phyloP scores from a whole-genome alignment of 2,329 filamentous ascomycete genomes.

The Teratosphaeria viscida region DNA sequence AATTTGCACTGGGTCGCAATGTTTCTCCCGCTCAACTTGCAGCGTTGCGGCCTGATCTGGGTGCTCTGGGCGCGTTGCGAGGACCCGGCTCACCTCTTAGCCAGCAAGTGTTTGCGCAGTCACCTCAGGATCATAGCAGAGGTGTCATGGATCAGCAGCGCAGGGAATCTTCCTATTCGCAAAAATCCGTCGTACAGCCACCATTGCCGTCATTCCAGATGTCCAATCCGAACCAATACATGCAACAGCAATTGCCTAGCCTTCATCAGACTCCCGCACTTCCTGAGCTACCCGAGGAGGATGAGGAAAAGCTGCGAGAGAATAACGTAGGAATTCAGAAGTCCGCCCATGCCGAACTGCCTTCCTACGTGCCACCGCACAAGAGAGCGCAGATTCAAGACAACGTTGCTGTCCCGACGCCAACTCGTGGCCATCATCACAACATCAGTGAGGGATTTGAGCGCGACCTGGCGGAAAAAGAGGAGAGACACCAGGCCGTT shows the following conservation, averaged over 20 bases:
- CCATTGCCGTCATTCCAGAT: background rate
- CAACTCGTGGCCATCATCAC: constrained; percentile 50
- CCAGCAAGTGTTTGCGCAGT: constrained; percentile 20
- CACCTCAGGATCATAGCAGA: constrained; percentile 20
- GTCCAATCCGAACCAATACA: constrained; percentile 7
- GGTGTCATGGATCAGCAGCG: constrained; percentile 39
- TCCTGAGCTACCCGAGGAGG: constrained; percentile 63
- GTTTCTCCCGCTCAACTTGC: constrained; percentile 35
- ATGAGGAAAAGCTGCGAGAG: constrained; percentile 39
- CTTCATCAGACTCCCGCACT: constrained; percentile 39
- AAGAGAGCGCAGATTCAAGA: constrained; percentile 24
- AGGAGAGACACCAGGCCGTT: constrained; percentile 51
- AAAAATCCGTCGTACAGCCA: constrained; percentile 17
- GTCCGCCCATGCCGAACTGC: constrained; percentile 17
- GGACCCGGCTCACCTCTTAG: constrained; percentile 52
- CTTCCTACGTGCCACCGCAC: constrained; percentile 22
- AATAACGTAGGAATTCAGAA: constrained; percentile 11
- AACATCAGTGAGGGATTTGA: constrained; percentile 71
- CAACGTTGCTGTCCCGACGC: constrained; percentile 50
- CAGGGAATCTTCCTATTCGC: constrained; percentile 31
- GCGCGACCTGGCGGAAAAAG: constrained; percentile 72
- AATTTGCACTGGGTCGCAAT: constrained; percentile 11
- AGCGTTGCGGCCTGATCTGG: constrained; percentile 21
- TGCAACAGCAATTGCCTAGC: constrained; percentile 26
- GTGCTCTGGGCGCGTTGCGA: constrained; percentile 11